Percentiles rank a stretch among this genome's conserved stretches.
Evolutionary conservation across 2,329 filamentous ascomycete genomes (phyloP).

Genomic region (Xylogone sp.): DNA sequence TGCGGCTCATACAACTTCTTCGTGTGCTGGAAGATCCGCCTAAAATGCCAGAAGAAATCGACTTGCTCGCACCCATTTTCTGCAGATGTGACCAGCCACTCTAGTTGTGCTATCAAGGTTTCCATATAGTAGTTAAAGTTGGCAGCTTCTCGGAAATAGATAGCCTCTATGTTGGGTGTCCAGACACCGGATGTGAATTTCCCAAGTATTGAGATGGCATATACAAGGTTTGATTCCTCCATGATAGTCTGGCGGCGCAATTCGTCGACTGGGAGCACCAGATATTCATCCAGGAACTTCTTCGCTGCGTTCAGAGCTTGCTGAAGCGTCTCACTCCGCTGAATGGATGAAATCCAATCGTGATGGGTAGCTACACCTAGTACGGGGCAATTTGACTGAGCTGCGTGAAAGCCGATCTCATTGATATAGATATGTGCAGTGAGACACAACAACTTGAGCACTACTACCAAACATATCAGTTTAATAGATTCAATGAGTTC

Average conservation of each 20-base stretch:
- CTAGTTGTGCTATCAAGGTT: not conserved
- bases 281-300: not conserved
- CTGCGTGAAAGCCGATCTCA: slow-evolving; percentile 22
- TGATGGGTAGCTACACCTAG: not conserved
- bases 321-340: not conserved
- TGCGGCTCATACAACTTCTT: not conserved
- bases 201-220: slow-evolving; percentile 16
- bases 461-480: slow-evolving; percentile 4
- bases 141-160: not conserved
- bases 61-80: not conserved
- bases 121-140: not conserved
- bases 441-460: slow-evolving; percentile 12
- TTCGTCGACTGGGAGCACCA: not conserved
- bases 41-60: not conserved
- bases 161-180: not conserved
- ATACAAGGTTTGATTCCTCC: slow-evolving; percentile 7
- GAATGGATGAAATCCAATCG: not conserved
- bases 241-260: not conserved
- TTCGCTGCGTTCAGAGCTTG: not conserved
- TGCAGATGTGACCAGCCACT: not conserved
- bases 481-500: not conserved
- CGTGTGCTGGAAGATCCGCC: not conserved
- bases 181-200: not conserved
- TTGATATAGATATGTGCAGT: slow-evolving; percentile 17
- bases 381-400: not conserved